Evolutionary conservation across 306 rosid genomes (phyloP), one percentile per base, ranked within the genome.

Genomic region (Prosopis cineraria): DNA sequence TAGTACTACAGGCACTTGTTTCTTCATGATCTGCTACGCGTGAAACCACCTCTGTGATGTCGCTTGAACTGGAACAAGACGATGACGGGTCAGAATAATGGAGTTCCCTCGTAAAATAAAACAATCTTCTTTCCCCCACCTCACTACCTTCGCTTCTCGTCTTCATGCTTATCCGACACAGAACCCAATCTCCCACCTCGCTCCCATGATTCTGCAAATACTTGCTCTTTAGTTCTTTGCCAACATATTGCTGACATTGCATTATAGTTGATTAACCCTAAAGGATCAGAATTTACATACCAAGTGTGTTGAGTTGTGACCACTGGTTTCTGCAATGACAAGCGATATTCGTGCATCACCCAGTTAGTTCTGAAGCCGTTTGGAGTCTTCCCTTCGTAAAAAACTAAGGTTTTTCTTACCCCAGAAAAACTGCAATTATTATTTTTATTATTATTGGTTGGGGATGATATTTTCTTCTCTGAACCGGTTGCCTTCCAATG

Each of bases 401-500:
- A 95, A 25, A 85, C 92, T 5, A 92, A 72, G 10, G 90, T 92
- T 79, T 92, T 95, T 75, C 89, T 89, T 69, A 86, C 82, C 19
- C 98, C 98, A 24, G 63, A 74, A 62, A 81, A 76, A 17, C 78
- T 68, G 25, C 74, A 1, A 65, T 4, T 37, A 9, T 33, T 34
- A 10, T n/a, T 63, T 5, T 62, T 17, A 33, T 62, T 17, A 33
- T 62, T 74, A 70, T 55, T 73, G 39, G 40, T 48, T 22, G 93
- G 70, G 68, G 90, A 86, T 31, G 78, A 73, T 45, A 92, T 88
- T 56, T 52, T 89, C 59, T 86, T 92, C 76, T 92, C 98, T 10
- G 90, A 70, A 0, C 98, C 98, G 1, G 90, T 88, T 22, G 93
- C 88, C 55, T 95, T 95, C 98, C 98, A 95, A 79, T 88, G 91